Evolutionary conservation across 495 filamentous ascomycete species (phyloP).

Genomic region (Polyplosphaeria fusca): DNA sequence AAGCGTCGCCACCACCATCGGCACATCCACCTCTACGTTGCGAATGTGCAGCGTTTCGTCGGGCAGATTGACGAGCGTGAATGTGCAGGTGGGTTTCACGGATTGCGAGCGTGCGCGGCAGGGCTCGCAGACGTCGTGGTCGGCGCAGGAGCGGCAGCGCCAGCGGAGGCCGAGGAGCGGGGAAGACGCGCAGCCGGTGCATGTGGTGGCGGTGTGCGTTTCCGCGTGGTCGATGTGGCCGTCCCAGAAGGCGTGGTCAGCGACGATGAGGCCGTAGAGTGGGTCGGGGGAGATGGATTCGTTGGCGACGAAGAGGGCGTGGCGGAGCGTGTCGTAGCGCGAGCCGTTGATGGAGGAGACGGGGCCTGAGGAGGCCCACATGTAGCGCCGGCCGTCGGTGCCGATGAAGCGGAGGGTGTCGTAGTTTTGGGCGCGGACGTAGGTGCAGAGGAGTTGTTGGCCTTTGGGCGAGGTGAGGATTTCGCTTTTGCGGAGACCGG

Average conservation of each 20-base stretch:
- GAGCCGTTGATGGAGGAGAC: slow-evolving; percentile 9
- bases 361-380: slow-evolving; percentile 15
- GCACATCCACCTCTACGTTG: neutral
- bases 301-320: slow-evolving; percentile 22
- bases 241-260: slow-evolving; percentile 28
- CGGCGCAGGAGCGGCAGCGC: slow-evolving; percentile 18
- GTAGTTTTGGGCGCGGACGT: slow-evolving; percentile 13
- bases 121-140: slow-evolving; percentile 20
- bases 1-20: slow-evolving; percentile 21
- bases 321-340: slow-evolving; percentile 19
- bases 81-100: slow-evolving; percentile 3
- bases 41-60: slow-evolving; percentile 28
- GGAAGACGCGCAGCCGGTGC: slow-evolving; percentile 2
- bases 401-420: slow-evolving; percentile 19
- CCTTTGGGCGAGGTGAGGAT: slow-evolving; percentile 7
- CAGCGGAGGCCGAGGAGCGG: slow-evolving; percentile 19
- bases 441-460: slow-evolving; percentile 4
- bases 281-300: slow-evolving; percentile 3
- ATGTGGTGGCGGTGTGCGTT: slow-evolving; percentile 1
- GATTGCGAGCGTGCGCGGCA: slow-evolving; percentile 6
- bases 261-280: slow-evolving; percentile 25
- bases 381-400: slow-evolving; percentile 11
- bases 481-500: slow-evolving; percentile 7
- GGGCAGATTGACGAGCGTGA: slow-evolving; percentile 16
- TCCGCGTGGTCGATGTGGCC: slow-evolving; percentile 17